Evolutionary conservation across 495 filamentous ascomycete genomes (phyloP).

Genomic region (Pseudevernia furfuracea): DNA sequence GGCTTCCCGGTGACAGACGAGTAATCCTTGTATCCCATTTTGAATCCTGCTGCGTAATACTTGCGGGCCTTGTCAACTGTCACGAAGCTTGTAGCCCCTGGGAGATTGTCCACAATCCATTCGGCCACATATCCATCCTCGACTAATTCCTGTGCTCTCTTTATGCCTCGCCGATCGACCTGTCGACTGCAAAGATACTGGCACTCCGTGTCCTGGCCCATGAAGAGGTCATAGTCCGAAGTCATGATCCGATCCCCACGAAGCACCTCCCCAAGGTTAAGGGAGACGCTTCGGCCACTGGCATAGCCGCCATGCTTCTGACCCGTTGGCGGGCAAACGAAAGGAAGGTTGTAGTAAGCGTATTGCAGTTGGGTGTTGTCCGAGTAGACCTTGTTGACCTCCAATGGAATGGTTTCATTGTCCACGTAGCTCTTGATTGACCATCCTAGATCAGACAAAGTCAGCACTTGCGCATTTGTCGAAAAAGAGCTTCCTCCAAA

Average conservation of each 20-base stretch:
- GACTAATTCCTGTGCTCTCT: constrained; percentile 66
- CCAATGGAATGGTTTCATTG: constrained; percentile 70
- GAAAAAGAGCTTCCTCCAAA: constrained; percentile 11
- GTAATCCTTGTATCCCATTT: constrained; percentile 72
- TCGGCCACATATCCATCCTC: constrained; percentile 81
- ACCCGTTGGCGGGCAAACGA: constrained; percentile 78
- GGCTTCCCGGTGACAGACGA: constrained; percentile 51
- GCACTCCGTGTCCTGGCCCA: constrained; percentile 73
- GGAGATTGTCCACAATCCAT: constrained; percentile 95
- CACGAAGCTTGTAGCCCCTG: constrained; percentile 87
- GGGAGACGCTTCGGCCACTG: constrained; percentile 71
- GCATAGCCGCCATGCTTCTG: constrained; percentile 61
- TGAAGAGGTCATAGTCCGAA: constrained; percentile 77
- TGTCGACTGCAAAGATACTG: constrained; percentile 65
- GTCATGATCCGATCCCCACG: constrained; percentile 85
- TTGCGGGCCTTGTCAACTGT: constrained; percentile 81
- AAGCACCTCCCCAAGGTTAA: constrained; percentile 90
- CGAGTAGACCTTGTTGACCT: constrained; percentile 95
- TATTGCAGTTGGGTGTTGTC: constrained; percentile 88
- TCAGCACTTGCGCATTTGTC: constrained; percentile 22
- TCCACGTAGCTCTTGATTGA: constrained; percentile 76
- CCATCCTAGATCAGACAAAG: constrained; percentile 44
- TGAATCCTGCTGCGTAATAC: constrained; percentile 95
- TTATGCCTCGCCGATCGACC: constrained; percentile 57
- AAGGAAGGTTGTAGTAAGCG: constrained; percentile 88